These are phyloP conservation scores for Pelargonium nanum DNA, from an alignment of 345 rosid species.

Conservation along the genomic window DNA sequence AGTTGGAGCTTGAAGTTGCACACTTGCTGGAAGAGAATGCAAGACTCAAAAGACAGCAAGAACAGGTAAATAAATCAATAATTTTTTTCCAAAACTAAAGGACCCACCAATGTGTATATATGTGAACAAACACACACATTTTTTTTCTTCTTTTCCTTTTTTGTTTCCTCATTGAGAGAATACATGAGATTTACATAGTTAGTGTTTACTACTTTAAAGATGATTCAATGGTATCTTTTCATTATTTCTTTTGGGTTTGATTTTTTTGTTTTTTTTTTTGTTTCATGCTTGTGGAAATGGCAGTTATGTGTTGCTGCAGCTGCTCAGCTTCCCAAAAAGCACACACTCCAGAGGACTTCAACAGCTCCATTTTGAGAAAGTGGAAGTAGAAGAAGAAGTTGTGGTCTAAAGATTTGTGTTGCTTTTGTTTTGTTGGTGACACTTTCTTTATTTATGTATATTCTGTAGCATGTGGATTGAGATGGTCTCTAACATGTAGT, in stretches of 20 bases:
- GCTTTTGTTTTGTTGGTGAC: neutral
- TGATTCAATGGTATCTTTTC: too few relatives aligned
- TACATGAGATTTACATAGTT: too few relatives aligned
- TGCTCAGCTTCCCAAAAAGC: slow-evolving; percentile 33
- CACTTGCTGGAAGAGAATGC: slow-evolving; percentile 54
- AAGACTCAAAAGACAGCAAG: slow-evolving; percentile 46
- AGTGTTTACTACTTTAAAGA: too few relatives aligned
- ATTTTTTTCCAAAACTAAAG: neutral
- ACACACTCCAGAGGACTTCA: slow-evolving; percentile 37
- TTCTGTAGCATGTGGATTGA: neutral
- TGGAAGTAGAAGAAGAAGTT: too few relatives aligned
- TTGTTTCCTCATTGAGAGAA: neutral
- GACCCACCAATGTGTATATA: too few relatives aligned
- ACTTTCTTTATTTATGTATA: neutral
- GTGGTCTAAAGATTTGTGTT: neutral
- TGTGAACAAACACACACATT: neutral
- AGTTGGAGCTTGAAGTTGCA: slow-evolving; percentile 46
- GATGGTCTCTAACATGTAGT: neutral
- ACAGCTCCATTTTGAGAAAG: slow-evolving; percentile 77
- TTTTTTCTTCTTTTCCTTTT: neutral
- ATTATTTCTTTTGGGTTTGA: too few relatives aligned
- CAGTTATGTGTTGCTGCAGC: slow-evolving; percentile 45
- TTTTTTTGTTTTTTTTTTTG: too few relatives aligned
- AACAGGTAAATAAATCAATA: slow-evolving; percentile 35
- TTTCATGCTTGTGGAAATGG: too few relatives aligned